phyloP scores from a whole-genome alignment of 352 stramenopile genomes.

The Albugo laibachii region DNA sequence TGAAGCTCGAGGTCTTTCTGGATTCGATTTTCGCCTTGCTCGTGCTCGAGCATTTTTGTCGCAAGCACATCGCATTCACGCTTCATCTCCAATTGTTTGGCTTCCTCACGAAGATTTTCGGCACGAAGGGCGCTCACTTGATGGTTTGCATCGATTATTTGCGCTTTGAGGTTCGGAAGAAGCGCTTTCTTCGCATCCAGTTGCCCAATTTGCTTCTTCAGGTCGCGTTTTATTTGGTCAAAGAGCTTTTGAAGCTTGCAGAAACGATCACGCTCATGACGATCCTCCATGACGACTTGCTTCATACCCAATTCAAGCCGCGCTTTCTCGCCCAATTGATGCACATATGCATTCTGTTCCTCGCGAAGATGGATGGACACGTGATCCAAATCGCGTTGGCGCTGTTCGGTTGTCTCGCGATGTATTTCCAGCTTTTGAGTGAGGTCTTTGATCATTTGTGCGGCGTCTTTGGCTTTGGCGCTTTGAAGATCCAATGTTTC shows the following conservation, averaged over 20 bases:
- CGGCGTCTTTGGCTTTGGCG: conserved; percentile 39
- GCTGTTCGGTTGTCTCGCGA: conserved; percentile 78
- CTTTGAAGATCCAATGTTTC: conserved; percentile 17
- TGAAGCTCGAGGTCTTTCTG: conserved; percentile 37
- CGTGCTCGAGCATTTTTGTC: conserved; percentile 71
- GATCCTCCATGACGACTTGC: conserved; percentile 20
- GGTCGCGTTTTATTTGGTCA: conserved; percentile 62
- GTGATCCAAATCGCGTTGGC: conserved; percentile 80
- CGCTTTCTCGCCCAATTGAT: conserved; percentile 46
- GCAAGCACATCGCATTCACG: conserved; percentile 84
- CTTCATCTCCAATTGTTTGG: conserved; percentile 62
- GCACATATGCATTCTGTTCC: conserved; percentile 63
- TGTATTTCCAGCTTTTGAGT: conserved; percentile 77
- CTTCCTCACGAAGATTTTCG: conserved; percentile 51
- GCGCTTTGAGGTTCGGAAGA: conserved; percentile 57
- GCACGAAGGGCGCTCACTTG: conserved; percentile 24
- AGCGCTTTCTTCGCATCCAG: conserved; percentile 51
- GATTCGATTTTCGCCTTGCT: conserved; percentile 62
- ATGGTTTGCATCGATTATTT: conserved; percentile 64
- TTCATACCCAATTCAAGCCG: conserved; percentile 43
- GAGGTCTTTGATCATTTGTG: conserved; percentile 63
- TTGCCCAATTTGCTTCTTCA: conserved; percentile 76
- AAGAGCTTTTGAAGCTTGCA: conserved; percentile 55
- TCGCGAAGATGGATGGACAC: conserved; percentile 73
- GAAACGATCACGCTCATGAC: conserved; percentile 45